These are phyloP conservation scores for Diversispora eburnea DNA, from an alignment of 192 early-diverging fungal genomes.

Conservation along the genomic window DNA sequence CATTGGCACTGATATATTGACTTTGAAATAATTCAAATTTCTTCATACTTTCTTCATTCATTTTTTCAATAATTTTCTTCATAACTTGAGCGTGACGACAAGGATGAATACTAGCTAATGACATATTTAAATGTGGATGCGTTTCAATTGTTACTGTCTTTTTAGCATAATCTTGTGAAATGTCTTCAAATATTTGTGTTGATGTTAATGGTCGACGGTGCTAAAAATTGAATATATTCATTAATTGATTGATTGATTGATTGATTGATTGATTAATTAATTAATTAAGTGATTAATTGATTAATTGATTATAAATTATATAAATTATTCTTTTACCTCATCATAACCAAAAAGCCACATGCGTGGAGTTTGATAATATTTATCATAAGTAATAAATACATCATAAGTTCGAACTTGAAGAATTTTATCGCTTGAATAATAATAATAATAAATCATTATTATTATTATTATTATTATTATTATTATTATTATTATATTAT, in stretches of 20 bases:
- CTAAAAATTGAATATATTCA: conserved; percentile 26
- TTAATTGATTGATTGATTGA: too few relatives aligned
- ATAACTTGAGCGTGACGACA: conserved; percentile 98
- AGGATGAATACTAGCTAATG: conserved; percentile 92
- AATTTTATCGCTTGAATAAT: conserved; percentile 68
- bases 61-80: conserved; percentile 89
- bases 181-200: conserved; percentile 95
- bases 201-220: conserved; percentile 77
- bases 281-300: too few relatives aligned
- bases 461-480: not conserved
- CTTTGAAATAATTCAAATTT: conserved; percentile 43
- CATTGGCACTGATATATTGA: not conserved
- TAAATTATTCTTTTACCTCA: conserved; percentile 52
- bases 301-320: not conserved
- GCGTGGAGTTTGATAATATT: conserved; percentile 98
- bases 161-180: conserved; percentile 97
- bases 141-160: conserved; percentile 98
- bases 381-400: conserved; percentile 99
- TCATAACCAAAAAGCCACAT: conserved; percentile 98
- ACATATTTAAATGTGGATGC: conserved; percentile 87
- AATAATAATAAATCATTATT: not conserved
- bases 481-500: not conserved
- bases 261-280: conserved; percentile 2
- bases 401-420: conserved; percentile 93
- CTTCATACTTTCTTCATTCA: conserved; percentile 62